A percentile compares a stretch with the other conserved stretches of the same genome.
These are phyloP conservation scores for Antonospora locustae DNA, from an alignment of 371 early-diverging fungal genomes.

Conservation along the genomic window DNA sequence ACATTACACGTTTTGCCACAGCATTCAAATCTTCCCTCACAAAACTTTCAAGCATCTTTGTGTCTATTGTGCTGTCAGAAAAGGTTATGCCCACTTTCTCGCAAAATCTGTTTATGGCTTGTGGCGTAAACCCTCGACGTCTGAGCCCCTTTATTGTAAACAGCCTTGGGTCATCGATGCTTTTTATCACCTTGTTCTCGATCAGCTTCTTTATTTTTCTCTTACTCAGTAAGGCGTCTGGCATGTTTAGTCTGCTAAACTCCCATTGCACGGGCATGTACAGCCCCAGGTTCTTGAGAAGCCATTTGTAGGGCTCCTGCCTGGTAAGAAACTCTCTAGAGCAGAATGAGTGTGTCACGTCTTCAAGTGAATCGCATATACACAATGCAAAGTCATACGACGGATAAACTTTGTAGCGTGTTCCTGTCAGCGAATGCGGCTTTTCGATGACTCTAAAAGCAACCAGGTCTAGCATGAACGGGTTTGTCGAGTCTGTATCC, in stretches of 20 bases:
- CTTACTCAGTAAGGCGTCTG: slow-evolving; percentile 87
- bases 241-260: slow-evolving; percentile 82
- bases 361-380: slow-evolving; percentile 91
- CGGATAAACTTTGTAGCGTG: slow-evolving; percentile 88
- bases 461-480: slow-evolving; percentile 94
- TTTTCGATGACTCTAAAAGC: slow-evolving; percentile 84
- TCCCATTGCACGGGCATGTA: slow-evolving; percentile 99
- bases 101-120: slow-evolving; percentile 93
- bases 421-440: slow-evolving; percentile 75
- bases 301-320: slow-evolving; percentile 93
- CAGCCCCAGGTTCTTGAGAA: slow-evolving; percentile 83
- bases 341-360: slow-evolving; percentile 97
- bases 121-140: slow-evolving; percentile 88
- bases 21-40: slow-evolving; percentile 80
- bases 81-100: slow-evolving; percentile 79
- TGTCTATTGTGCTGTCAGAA: slow-evolving; percentile 67
- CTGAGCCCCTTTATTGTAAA: slow-evolving; percentile 86
- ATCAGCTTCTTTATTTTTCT: slow-evolving; percentile 83
- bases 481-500: slow-evolving; percentile 81
- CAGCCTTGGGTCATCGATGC: slow-evolving; percentile 94
- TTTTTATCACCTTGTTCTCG: slow-evolving; percentile 62
- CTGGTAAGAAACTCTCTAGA: slow-evolving; percentile 86
- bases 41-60: slow-evolving; percentile 76
- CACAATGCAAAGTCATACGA: slow-evolving; percentile 98
- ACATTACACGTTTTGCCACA: slow-evolving; percentile 74